phyloP scores from a whole-genome alignment of 2,329 filamentous ascomycete species.

The Coniella lustricola region DNA sequence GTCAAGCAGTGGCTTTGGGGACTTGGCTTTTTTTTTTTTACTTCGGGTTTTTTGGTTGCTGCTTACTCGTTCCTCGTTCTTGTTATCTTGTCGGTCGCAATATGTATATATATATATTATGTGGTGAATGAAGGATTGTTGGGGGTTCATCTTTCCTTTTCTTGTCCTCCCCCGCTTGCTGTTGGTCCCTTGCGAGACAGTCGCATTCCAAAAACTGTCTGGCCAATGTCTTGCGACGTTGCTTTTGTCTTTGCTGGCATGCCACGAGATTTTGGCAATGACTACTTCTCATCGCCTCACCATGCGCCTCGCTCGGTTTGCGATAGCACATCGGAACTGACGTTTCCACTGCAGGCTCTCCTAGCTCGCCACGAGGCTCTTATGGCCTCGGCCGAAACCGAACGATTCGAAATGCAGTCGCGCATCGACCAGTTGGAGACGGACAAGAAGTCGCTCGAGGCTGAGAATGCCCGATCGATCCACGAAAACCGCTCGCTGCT shows the following conservation, averaged over 20 bases:
- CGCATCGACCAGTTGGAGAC: slow-evolving; percentile 71
- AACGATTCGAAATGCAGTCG: slow-evolving; percentile 64
- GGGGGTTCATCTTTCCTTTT: not conserved
- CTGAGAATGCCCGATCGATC: slow-evolving; percentile 67
- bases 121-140: not conserved
- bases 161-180: not conserved
- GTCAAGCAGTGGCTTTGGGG: no score
- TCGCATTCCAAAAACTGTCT: slow-evolving; percentile 21
- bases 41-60: no score
- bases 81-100: no score
- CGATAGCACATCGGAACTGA: slow-evolving; percentile 51
- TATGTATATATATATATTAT: no score
- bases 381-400: slow-evolving; percentile 84
- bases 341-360: slow-evolving; percentile 72
- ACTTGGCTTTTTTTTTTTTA: no score
- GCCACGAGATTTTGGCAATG: not conserved
- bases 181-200: not conserved
- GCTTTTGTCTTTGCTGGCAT: slow-evolving; percentile 4
- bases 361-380: slow-evolving; percentile 89
- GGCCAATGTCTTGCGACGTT: not conserved
- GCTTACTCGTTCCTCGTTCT: no score
- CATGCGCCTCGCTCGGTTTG: slow-evolving; percentile 6
- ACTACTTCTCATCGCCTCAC: slow-evolving; percentile 6
- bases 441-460: slow-evolving; percentile 67
- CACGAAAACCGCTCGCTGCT: slow-evolving; percentile 77